A percentile compares a stretch with the other conserved stretches of the same genome.
Evolutionary conservation across 257 asterid species (phyloP).

Genomic region (Nicotiana paniculata): DNA sequence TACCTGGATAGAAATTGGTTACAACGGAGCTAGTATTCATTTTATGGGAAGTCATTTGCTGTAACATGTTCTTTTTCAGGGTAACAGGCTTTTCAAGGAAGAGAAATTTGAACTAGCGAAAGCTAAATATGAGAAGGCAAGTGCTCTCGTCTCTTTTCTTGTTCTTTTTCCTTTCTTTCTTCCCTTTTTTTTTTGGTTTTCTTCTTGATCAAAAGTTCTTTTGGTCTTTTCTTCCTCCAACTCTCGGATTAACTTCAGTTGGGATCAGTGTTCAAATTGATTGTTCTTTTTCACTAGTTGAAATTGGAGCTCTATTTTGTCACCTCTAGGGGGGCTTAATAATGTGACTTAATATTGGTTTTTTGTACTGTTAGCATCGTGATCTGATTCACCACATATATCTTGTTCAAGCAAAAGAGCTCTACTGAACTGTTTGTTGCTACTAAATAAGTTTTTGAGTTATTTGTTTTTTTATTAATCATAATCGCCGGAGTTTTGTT

Average conservation of each 20-base stretch:
- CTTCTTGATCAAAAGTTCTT: neutral
- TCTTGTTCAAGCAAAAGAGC: neutral
- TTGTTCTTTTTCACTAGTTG: neutral
- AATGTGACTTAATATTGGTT: neutral
- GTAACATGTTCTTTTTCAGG: constrained; percentile 50
- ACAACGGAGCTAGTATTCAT: neutral
- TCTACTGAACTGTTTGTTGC: neutral
- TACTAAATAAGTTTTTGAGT: neutral
- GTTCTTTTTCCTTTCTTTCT: neutral
- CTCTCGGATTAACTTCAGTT: neutral
- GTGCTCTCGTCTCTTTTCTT: constrained; percentile 25
- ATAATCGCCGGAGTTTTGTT: neutral
- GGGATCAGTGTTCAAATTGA: neutral
- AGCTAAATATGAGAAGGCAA: constrained; percentile 87
- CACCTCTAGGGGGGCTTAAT: neutral
- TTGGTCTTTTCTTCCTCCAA: neutral
- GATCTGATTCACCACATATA: neutral
- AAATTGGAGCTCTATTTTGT: neutral
- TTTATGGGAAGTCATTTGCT: constrained; percentile 6
- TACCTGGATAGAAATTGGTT: neutral
- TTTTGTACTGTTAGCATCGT: neutral
- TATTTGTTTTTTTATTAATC: neutral
- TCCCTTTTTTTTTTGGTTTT: neutral
- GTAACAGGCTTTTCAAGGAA: constrained; percentile 96
- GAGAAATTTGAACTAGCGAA: constrained; percentile 93